phyloP scores from a whole-genome alignment of 345 rosid species.

The Reutealis trisperma region DNA sequence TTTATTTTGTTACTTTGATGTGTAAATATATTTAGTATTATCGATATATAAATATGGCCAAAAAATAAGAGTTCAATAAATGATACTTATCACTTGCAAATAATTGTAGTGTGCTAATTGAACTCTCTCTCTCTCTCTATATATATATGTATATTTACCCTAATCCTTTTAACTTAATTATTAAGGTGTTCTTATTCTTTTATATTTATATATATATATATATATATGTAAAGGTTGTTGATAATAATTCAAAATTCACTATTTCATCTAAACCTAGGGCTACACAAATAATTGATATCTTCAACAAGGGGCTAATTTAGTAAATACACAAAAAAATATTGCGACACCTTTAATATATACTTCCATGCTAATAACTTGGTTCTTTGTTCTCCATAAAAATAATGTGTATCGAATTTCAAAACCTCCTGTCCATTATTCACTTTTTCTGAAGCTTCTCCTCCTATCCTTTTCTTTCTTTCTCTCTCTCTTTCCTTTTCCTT shows the following conservation, averaged over 20 bases:
- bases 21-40: too few species aligned
- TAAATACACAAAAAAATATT: conserved; percentile 23
- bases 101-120: too few species aligned
- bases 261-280: neutral
- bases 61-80: too few species aligned
- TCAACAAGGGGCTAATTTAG: conserved; percentile 37
- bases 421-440: conserved; percentile 44
- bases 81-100: too few species aligned
- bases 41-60: too few species aligned
- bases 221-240: too few species aligned
- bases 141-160: too few species aligned
- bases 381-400: conserved; percentile 33
- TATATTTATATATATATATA: too few species aligned
- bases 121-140: too few species aligned
- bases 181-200: too few species aligned
- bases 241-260: neutral
- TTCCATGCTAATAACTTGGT: conserved; percentile 39
- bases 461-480: conserved; percentile 9
- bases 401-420: conserved; percentile 62
- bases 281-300: neutral
- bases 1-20: too few species aligned
- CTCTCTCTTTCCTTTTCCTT: conserved; percentile 4
- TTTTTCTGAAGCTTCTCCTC: conserved; percentile 46
- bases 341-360: conserved; percentile 35
- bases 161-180: too few species aligned